phyloP scores from a whole-genome alignment of 192 early-diverging fungal species.

The Backusella circina region DNA sequence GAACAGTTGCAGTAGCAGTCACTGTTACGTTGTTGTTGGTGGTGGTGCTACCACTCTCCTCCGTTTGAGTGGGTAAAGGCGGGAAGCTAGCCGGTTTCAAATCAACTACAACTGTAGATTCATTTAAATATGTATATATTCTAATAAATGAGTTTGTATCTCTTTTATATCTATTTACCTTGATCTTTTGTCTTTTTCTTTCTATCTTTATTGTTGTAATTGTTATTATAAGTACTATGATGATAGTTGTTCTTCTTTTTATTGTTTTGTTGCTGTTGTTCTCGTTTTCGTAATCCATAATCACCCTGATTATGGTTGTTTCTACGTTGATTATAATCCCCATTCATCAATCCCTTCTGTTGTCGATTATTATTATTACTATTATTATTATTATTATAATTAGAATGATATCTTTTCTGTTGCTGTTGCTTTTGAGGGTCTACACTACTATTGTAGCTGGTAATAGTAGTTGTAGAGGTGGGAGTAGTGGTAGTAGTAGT shows the following conservation, averaged over 20 bases:
- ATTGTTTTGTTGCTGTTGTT: background rate
- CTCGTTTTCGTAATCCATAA: background rate
- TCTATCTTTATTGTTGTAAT: background rate
- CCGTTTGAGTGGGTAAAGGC: slow-evolving; percentile 4
- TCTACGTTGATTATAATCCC: background rate
- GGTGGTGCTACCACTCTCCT: background rate
- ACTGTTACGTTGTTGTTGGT: background rate
- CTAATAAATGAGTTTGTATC: too few species aligned
- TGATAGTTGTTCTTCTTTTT: background rate
- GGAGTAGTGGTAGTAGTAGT: background rate
- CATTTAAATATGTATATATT: background rate
- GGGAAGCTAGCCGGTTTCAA: slow-evolving; percentile 7
- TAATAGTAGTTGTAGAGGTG: background rate
- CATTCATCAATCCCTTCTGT: background rate
- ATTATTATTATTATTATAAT: background rate
- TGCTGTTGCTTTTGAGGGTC: background rate
- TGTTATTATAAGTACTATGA: background rate
- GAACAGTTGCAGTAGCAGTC: background rate
- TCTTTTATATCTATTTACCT: background rate
- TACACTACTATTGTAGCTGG: background rate
- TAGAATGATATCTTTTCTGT: too few species aligned
- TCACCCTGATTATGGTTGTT: background rate
- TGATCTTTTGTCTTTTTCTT: background rate
- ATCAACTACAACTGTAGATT: background rate
- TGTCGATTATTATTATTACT: background rate